Base-by-base conservation (phyloP, 768 basidiomycete species). In the Daedaleopsis nitida region DNA sequence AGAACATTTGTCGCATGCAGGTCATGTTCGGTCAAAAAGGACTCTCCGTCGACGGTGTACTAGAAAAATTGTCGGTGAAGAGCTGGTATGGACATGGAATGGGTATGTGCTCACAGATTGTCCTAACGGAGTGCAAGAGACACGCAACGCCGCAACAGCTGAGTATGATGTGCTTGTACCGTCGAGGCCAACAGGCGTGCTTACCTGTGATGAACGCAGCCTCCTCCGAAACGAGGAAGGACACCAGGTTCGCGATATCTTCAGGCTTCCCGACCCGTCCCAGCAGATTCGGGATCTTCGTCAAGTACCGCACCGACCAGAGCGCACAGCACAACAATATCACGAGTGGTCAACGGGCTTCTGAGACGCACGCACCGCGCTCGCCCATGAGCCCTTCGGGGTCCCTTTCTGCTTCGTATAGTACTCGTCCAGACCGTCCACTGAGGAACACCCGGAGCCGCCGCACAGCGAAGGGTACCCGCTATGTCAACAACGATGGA, bases 191-290 rank as follows among this genome's bases (percentile, higher is more conserved):
- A 42, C 2, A 12, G 3, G 17, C 5, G 7, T 42, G 17, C 39
- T 3, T 42, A 42, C 73, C 73, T 1, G 73, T 72, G 45, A 73
- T 66, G 59, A 69, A 74, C 35, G 65, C 58, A 9, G 68, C 65
- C 24, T 72, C 66, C n/a, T 69, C 68, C 5, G 72, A 72, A 10
- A 65, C 71, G 23, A 73, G 63, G 62, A 67, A 74, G 1, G 71
- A 69, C 1, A 73, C 73, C 13, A 73, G 62, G 37, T 63, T 67
- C 34, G 72, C 71, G 52, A 74, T 66, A 52, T 74, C 72, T 44
- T 72, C 72, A 0, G 73, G 73, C 19, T 64, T 39, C 24, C 70
- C 71, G 49, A 66, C 61, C 2, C 71, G 65, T 5, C 67, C 66
- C 10, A 70, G 60, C 37, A 64, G 62, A 57, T 63, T 16, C 9